Evolutionary conservation across 768 basidiomycete species (phyloP).

Genomic region (Mycena filopes): DNA sequence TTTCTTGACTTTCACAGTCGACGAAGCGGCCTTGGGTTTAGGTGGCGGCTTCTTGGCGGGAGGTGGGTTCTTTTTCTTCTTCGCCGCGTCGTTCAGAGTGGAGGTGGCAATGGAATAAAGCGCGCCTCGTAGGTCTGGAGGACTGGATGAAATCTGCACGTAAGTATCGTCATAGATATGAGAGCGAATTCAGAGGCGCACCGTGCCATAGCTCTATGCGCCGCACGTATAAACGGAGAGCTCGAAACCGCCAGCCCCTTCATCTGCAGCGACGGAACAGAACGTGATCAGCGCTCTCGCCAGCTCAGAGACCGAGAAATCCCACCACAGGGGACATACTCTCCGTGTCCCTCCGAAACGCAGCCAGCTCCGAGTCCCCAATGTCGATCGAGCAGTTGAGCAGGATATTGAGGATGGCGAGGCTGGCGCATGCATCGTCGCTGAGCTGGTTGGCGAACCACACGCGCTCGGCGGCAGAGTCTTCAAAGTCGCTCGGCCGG

Average conservation of each 20-base stretch:
- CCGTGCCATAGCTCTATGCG: slow-evolving; percentile 72
- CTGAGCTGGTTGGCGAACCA: slow-evolving; percentile 80
- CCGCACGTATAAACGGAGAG: slow-evolving; percentile 60
- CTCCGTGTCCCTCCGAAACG: slow-evolving; percentile 61
- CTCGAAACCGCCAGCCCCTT: slow-evolving; percentile 71
- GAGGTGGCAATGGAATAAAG: slow-evolving; percentile 56
- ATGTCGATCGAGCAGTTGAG: slow-evolving; percentile 67
- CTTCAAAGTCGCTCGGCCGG: slow-evolving; percentile 57
- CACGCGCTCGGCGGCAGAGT: slow-evolving; percentile 64
- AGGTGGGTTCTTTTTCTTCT: slow-evolving; percentile 45
- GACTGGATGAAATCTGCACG: slow-evolving; percentile 49
- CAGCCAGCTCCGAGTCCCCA: slow-evolving; percentile 53
- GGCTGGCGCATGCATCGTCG: slow-evolving; percentile 73
- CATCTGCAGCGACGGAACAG: slow-evolving; percentile 53
- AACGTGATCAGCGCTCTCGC: background rate
- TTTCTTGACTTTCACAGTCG: slow-evolving; percentile 31
- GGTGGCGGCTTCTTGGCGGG: slow-evolving; percentile 47
- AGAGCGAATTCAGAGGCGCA: slow-evolving; percentile 38
- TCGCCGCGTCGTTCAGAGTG: slow-evolving; percentile 55
- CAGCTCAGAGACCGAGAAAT: slow-evolving; percentile 20
- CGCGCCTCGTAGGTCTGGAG: slow-evolving; percentile 67
- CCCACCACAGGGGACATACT: slow-evolving; percentile 68
- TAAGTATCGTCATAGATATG: slow-evolving; percentile 6
- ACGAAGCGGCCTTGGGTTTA: slow-evolving; percentile 41
- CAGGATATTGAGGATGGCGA: slow-evolving; percentile 68